A percentile compares a stretch with the other conserved stretches of the same genome.
These are phyloP conservation scores for Orbilia oligospora DNA, from an alignment of 2,329 filamentous ascomycete species.

Conservation along the genomic window DNA sequence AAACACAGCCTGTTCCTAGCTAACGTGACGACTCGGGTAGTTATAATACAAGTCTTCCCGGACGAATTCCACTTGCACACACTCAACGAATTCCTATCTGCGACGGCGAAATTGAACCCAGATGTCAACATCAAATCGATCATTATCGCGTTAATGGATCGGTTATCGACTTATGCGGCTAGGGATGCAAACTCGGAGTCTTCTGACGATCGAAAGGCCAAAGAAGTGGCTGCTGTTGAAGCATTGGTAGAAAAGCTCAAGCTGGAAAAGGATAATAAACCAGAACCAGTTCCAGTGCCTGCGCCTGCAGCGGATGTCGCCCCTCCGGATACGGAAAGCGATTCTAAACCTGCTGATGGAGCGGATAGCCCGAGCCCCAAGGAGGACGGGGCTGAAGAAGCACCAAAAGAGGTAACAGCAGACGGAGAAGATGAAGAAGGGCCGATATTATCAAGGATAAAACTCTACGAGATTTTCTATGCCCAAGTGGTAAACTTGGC, in stretches of 20 bases:
- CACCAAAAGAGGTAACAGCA: conserved; percentile 50
- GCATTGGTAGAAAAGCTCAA: conserved; percentile 83
- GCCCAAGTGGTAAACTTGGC: conserved; percentile 94
- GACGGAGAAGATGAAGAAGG: conserved; percentile 66
- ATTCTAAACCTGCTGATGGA: conserved; percentile 64
- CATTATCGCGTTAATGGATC: conserved; percentile 97
- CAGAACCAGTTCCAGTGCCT: conserved; percentile 65
- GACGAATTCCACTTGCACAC: conserved; percentile 99
- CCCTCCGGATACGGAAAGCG: conserved; percentile 66
- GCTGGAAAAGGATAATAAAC: conserved; percentile 73
- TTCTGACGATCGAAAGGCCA: conserved; percentile 79
- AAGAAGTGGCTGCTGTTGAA: conserved; percentile 86
- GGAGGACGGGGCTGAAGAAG: conserved; percentile 65
- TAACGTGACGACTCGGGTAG: conserved; percentile 68
- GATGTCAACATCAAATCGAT: conserved; percentile 99
- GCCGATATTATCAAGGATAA: conserved; percentile 65
- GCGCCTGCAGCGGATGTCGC: conserved; percentile 64
- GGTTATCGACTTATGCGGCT: conserved; percentile 93
- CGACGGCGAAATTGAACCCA: conserved; percentile 91
- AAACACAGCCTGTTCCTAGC: not conserved
- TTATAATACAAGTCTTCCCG: conserved; percentile 98
- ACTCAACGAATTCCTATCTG: conserved; percentile 92
- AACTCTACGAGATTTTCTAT: conserved; percentile 96
- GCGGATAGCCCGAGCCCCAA: conserved; percentile 26
- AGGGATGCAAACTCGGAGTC: conserved; percentile 82